phyloP scores from a whole-genome alignment of 768 basidiomycete species.

The Calocera cornea region DNA sequence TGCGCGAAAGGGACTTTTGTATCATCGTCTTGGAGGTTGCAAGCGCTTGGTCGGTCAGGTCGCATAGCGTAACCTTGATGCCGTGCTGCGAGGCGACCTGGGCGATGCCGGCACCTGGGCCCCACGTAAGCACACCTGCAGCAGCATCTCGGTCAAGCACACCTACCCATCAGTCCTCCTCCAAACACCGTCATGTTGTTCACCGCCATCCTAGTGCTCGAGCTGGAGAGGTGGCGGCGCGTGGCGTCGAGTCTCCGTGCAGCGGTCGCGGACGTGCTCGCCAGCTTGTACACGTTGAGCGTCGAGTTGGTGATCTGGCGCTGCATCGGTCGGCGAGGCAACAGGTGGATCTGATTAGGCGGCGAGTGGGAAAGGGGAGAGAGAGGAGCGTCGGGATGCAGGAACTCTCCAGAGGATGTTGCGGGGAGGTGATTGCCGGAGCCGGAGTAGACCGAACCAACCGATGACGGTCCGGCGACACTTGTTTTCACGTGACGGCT shows the following conservation, averaged over 20 bases:
- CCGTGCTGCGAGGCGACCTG: slow-evolving; percentile 31
- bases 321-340: not conserved
- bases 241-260: not conserved
- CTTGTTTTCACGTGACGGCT: not conserved
- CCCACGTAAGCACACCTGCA: not conserved
- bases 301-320: not conserved
- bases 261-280: not conserved
- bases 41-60: slow-evolving; percentile 25
- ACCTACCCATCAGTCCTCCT: slow-evolving; percentile 28
- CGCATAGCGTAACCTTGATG: slow-evolving; percentile 27
- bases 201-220: slow-evolving; percentile 12
- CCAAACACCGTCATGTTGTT: slow-evolving; percentile 29
- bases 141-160: not conserved
- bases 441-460: not conserved
- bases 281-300: not conserved
- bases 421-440: not conserved
- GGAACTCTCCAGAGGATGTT: not conserved
- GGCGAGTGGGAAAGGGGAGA: not conserved
- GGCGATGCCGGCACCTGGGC: slow-evolving; percentile 29
- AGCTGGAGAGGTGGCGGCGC: not conserved
- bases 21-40: slow-evolving; percentile 29
- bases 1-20: slow-evolving; percentile 26
- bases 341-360: not conserved
- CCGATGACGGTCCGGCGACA: not conserved
- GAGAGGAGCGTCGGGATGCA: not conserved